Conservation (phyloP, 2,329 filamentous ascomycete species). For the Verticillium alfalfae region DNA sequence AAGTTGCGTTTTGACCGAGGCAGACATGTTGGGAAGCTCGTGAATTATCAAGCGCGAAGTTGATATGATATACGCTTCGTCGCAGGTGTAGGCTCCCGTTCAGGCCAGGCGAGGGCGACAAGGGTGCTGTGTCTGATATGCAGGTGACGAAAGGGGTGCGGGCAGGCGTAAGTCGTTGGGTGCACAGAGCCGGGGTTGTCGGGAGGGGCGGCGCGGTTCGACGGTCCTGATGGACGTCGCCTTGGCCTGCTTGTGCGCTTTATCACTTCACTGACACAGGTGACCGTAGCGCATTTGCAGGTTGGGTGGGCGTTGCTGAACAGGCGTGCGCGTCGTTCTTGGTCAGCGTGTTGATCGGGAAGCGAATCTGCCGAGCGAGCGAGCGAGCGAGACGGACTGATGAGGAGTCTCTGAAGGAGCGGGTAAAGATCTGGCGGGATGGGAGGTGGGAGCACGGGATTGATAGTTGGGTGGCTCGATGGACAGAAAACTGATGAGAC, state of each 20-base stretch:
- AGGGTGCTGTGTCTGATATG: background rate
- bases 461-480: background rate
- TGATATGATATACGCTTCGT: slow-evolving; percentile 2
- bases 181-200: background rate
- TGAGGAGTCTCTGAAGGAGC: background rate
- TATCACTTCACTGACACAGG: background rate
- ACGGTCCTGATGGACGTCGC: background rate
- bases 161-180: background rate
- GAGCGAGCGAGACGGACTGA: background rate
- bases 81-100: background rate
- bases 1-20: background rate
- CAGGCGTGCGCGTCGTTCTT: background rate
- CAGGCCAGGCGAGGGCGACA: background rate
- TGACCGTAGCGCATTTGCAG: background rate
- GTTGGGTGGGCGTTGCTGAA: background rate
- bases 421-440: background rate
- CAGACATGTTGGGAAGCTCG: background rate
- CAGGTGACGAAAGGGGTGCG: background rate
- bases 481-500: background rate
- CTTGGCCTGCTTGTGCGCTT: background rate
- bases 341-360: background rate
- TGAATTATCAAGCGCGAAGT: background rate
- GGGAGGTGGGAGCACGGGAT: background rate
- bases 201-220: background rate
- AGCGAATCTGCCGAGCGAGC: background rate